Evolutionary conservation across 495 filamentous ascomycete genomes (phyloP).

Genomic region (Coniosporium apollinis): DNA sequence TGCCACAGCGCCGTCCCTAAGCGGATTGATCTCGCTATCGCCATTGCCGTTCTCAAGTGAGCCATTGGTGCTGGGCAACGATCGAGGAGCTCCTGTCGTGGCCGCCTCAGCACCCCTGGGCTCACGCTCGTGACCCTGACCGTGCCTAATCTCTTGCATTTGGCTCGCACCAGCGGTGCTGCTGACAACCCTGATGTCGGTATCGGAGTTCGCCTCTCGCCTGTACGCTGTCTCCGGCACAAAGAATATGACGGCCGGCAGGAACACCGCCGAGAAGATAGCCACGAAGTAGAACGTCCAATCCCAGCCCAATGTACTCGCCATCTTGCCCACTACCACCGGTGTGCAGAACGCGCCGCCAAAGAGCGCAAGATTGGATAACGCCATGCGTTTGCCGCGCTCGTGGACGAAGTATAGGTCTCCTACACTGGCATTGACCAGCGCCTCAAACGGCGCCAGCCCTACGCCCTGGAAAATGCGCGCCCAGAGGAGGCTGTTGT

Average conservation of each 20-base stretch:
- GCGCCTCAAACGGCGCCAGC: constrained; percentile 28
- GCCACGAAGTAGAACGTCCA: constrained; percentile 31
- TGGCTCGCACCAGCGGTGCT: no score
- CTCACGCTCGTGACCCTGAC: no score
- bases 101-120: no score
- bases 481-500: constrained; percentile 56
- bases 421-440: constrained; percentile 28
- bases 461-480: constrained; percentile 28
- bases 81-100: no score
- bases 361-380: constrained; percentile 76
- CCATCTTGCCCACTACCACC: constrained; percentile 75
- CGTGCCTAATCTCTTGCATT: no score
- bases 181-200: no score
- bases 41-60: constrained; percentile 7
- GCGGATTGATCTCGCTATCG: neutral
- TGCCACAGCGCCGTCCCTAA: no score
- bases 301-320: constrained; percentile 53
- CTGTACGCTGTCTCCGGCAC: constrained; percentile 74
- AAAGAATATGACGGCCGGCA: constrained; percentile 41
- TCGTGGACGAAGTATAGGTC: constrained; percentile 30
- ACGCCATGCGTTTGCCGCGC: constrained; percentile 76
- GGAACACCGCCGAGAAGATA: constrained; percentile 25
- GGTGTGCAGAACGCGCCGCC: constrained; percentile 88
- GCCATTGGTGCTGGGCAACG: no score
- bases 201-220: constrained; percentile 46